A percentile compares a stretch with the other conserved stretches of the same genome.
phyloP scores from a whole-genome alignment of 805 yeast species.

The Metschnikowia arizonensis region DNA sequence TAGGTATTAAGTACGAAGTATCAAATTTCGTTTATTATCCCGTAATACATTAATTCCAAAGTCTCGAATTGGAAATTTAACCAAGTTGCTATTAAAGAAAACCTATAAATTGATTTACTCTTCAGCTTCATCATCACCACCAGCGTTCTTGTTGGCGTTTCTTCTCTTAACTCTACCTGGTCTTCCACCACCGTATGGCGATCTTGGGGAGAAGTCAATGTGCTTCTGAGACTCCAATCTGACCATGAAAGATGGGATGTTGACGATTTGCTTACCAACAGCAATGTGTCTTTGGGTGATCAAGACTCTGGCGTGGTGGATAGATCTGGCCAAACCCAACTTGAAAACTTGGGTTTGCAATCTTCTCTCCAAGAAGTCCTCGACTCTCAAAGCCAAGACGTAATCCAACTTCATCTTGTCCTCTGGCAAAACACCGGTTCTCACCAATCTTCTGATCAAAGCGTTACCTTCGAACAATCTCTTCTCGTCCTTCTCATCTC shows the following conservation, averaged over 20 bases:
- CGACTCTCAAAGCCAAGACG: conserved; percentile 95
- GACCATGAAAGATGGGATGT: conserved; percentile 98
- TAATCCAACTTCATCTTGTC: conserved; percentile 99
- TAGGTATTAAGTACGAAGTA: background rate
- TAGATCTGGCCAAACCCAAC: conserved; percentile 98
- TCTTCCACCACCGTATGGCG: conserved; percentile 99
- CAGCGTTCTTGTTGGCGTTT: conserved; percentile 59
- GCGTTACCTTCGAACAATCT: conserved; percentile 99
- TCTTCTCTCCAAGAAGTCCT: conserved; percentile 99
- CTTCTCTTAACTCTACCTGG: conserved; percentile 99
- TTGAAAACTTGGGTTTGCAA: conserved; percentile 99
- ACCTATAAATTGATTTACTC: conserved; percentile 47
- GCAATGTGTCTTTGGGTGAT: conserved; percentile 99
- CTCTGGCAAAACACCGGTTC: conserved; percentile 98
- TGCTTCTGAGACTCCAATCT: conserved; percentile 99
- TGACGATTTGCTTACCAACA: conserved; percentile 99
- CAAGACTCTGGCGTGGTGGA: conserved; percentile 99
- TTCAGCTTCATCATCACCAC: conserved; percentile 53
- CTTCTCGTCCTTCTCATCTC: conserved; percentile 99
- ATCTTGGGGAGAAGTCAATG: conserved; percentile 98
- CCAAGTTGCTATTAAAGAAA: conserved; percentile 17
- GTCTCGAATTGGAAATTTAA: conserved; percentile 13
- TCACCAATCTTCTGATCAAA: conserved; percentile 97
- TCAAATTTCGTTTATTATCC: background rate
- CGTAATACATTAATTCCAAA: conserved; percentile 3